Conservation (phyloP, 345 rosid species). For the Chamaenerion angustifolium region DNA sequence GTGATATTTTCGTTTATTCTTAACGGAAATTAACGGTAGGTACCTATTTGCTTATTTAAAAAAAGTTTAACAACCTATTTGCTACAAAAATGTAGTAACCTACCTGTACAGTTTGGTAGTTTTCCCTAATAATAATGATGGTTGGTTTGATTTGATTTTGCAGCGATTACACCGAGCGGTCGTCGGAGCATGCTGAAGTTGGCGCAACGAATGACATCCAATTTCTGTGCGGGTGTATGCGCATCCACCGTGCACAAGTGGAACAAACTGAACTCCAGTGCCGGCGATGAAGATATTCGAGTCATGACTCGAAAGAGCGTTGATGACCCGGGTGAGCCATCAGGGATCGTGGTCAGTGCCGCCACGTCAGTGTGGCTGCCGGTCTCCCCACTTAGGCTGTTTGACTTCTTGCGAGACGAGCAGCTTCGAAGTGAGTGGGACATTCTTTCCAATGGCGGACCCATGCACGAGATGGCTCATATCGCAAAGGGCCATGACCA, state of each 20-base stretch:
- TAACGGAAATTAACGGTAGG: no score
- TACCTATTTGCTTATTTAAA: no score
- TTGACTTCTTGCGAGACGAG: constrained; percentile 73
- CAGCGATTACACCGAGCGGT: constrained; percentile 51
- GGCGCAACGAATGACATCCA: constrained; percentile 86
- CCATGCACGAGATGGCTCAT: constrained; percentile 95
- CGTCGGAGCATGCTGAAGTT: constrained; percentile 87
- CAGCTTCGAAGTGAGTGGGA: constrained; percentile 91
- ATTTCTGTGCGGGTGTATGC: constrained; percentile 89
- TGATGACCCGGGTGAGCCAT: constrained; percentile 90
- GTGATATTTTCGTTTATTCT: no score
- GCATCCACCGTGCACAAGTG: constrained; percentile 80
- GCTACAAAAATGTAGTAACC: no score
- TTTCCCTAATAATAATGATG: no score
- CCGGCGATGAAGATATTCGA: constrained; percentile 72
- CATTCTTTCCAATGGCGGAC: constrained; percentile 85
- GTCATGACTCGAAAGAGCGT: constrained; percentile 84
- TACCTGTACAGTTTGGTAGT: no score
- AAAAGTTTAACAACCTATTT: no score
- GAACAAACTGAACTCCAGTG: constrained; percentile 53
- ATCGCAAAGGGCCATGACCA: constrained; percentile 91
- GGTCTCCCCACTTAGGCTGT: constrained; percentile 56
- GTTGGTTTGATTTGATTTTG: background rate
- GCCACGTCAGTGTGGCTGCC: constrained; percentile 95
- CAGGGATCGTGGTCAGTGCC: constrained; percentile 75